phyloP scores from a whole-genome alignment of 1,284 basidiomycete species.

The Macrocystidia cucumis region DNA sequence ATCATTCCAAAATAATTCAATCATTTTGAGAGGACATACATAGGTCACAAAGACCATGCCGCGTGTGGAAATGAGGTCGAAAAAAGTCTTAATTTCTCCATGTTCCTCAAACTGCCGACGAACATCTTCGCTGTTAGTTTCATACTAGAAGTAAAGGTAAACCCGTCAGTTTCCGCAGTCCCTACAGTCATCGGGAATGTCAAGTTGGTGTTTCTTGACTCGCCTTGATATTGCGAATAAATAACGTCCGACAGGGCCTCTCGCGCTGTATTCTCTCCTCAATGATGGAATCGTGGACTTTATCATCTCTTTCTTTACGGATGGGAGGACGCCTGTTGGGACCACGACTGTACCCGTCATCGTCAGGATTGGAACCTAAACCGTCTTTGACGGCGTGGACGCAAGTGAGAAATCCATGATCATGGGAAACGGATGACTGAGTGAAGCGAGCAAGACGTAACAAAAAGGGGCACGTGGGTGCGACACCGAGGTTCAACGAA shows the following conservation, averaged over 20 bases:
- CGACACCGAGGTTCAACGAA: conserved; percentile 11
- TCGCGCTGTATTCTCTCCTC: conserved; percentile 87
- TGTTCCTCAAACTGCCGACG: conserved; percentile 82
- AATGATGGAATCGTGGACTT: conserved; percentile 80
- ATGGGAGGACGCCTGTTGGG: conserved; percentile 37
- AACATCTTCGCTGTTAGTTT: conserved; percentile 82
- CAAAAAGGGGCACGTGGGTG: conserved; percentile 24
- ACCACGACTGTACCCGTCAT: conserved; percentile 41
- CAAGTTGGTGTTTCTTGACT: conserved; percentile 29
- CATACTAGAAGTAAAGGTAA: conserved; percentile 57
- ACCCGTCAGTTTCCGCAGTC: conserved; percentile 1
- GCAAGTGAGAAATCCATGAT: conserved; percentile 45
- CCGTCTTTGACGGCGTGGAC: conserved; percentile 48
- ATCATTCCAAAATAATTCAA: conserved; percentile 4
- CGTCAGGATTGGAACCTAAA: conserved; percentile 41
- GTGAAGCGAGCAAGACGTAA: conserved; percentile 31
- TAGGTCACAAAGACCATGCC: conserved; percentile 98
- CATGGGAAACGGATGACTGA: conserved; percentile 28
- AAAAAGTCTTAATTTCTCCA: conserved; percentile 95
- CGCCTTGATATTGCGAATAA: conserved; percentile 96
- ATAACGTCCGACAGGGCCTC: conserved; percentile 90
- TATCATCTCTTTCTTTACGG: conserved; percentile 72
- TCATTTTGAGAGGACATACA: conserved; percentile 42
- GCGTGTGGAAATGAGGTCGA: conserved; percentile 87
- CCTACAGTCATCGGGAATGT: conserved; percentile 8